Base-by-base conservation (phyloP, 1,284 basidiomycete genomes). In the Microbotryomycetes sp. region DNA sequence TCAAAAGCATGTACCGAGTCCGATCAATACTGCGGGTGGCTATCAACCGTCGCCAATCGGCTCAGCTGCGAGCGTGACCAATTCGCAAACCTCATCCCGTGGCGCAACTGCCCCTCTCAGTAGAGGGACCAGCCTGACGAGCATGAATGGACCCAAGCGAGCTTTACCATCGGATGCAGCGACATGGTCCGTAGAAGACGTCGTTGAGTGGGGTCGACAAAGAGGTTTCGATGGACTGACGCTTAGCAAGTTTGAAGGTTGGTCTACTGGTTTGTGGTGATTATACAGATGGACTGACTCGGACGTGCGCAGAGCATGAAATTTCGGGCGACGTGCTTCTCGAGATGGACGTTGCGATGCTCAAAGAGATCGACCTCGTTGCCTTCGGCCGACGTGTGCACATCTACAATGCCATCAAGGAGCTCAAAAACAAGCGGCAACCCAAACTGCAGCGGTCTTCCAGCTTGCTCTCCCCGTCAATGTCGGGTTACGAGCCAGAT, bases 271-370 rank as follows among this genome's bases (percentile, higher is more conserved):
- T 50, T 45, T 35, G 13, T 16, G 5, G 18, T 29, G n/a, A n/a
- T n/a, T n/a, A n/a, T n/a, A n/a, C n/a, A n/a, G n/a, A n/a, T n/a
- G n/a, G 4, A 2, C 31, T 56, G 45, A 54, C 27, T 5, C 4
- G 9, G 5, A 24, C 6, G 11, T 11, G 5, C 54, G 26, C 73
- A 88, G 91, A 96, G 76, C 93, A 99, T 82, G 94, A 99, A 76
- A 98, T 99, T 62, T 89, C 91, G 0, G 94, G 96, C 16, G 96
- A 98, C 71, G 89, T 97, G 24, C 82, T 98, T 4, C 82, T 98
- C 59, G 93, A 97, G 70, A 87, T 98, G 67, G 92, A 97, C 70
- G 85, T 87, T 54, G 88, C 87, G 70, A 81, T 96, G 21, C 85
- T 98, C 71, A 97, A 97, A 78, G 96, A 98, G 78, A 88, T 98